Evolutionary conservation across 352 stramenopile genomes (phyloP).

Genomic region (Thraustochytrium sp.): DNA sequence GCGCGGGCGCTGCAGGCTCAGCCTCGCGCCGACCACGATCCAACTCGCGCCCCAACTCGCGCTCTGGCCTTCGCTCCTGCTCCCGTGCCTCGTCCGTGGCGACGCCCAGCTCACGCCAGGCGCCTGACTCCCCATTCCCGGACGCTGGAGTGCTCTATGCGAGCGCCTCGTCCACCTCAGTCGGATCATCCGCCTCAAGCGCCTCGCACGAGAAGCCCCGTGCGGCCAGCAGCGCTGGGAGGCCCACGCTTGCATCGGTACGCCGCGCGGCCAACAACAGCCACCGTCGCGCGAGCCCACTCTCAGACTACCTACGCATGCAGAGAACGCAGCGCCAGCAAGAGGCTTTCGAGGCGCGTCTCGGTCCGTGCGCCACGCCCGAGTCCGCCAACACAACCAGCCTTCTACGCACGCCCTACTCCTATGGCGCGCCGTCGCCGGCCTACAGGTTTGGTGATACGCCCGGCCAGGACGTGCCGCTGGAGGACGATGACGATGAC

Average conservation of each 20-base stretch:
- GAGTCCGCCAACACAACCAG: no score
- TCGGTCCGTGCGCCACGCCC: neutral
- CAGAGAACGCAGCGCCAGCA: neutral
- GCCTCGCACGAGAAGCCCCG: neutral
- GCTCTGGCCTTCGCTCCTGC: no score
- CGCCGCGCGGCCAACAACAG: neutral
- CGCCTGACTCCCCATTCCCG: neutral
- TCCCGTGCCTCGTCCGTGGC: neutral
- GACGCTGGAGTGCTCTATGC: neutral
- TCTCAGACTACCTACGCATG: neutral
- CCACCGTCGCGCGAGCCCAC: neutral
- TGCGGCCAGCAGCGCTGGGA: neutral
- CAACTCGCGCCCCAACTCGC: no score
- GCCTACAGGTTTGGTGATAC: no score
- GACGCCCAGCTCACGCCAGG: neutral
- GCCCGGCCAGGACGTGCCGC: no score
- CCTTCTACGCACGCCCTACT: no score
- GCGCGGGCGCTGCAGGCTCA: neutral
- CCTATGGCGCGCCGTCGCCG: no score
- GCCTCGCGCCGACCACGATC: neutral
- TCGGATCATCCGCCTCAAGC: no score
- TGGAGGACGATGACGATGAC: no score
- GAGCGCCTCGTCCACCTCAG: no score
- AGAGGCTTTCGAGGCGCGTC: neutral
- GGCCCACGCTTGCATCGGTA: neutral